Percentiles rank a stretch among this genome's conserved stretches.
These are phyloP conservation scores for Neurospora intermedia DNA, from an alignment of 495 filamentous ascomycete species.

Conservation along the genomic window DNA sequence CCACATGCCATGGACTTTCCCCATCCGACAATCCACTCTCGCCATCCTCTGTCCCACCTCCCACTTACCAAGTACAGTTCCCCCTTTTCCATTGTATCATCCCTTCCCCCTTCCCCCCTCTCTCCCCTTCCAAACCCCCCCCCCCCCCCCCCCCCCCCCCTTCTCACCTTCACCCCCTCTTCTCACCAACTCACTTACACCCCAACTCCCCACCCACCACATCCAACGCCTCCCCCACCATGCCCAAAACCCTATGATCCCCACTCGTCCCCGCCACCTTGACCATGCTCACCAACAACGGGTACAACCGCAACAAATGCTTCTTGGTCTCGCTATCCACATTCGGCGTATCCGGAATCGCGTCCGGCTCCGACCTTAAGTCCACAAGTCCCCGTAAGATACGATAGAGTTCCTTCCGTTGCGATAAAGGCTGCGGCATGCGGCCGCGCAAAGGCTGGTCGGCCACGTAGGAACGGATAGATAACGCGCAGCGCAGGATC, in stretches of 20 bases:
- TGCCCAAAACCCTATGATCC: slow-evolving; percentile 49
- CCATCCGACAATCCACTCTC: too few species aligned
- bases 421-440: slow-evolving; percentile 82
- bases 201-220: slow-evolving; percentile 61
- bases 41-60: neutral
- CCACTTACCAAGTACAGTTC: too few species aligned
- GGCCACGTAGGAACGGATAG: slow-evolving; percentile 71
- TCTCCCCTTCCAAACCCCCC: too few species aligned
- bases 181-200: slow-evolving; percentile 8
- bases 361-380: slow-evolving; percentile 58
- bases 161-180: neutral
- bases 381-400: slow-evolving; percentile 53
- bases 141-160: too few species aligned
- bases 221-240: slow-evolving; percentile 48
- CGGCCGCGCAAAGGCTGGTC: slow-evolving; percentile 85
- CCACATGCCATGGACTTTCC: neutral
- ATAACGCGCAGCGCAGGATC: slow-evolving; percentile 68
- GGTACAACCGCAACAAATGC: slow-evolving; percentile 75
- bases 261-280: slow-evolving; percentile 54
- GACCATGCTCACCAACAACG: slow-evolving; percentile 61
- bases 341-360: slow-evolving; percentile 54
- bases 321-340: slow-evolving; percentile 45
- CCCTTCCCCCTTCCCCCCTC: too few species aligned
- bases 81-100: too few species aligned
- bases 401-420: slow-evolving; percentile 67